These are phyloP conservation scores for Ophiostoma himal-ulmi DNA, from an alignment of 2,329 filamentous ascomycete species.

Conservation along the genomic window DNA sequence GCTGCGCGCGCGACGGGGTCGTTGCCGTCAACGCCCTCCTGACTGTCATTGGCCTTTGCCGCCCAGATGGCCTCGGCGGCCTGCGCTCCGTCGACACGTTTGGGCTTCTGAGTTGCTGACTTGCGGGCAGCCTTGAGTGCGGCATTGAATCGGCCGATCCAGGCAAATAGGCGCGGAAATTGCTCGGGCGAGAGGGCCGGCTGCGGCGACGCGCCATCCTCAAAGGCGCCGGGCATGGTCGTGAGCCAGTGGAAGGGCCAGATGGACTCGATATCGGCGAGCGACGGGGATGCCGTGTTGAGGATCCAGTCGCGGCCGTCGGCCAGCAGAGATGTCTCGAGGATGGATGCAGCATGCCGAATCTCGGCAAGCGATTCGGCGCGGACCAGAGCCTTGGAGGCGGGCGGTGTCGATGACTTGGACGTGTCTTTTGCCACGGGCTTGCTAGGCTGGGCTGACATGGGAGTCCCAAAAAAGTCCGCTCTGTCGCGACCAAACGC, in stretches of 20 bases:
- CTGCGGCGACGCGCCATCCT: conserved; percentile 27
- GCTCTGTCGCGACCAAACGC: conserved; percentile 54
- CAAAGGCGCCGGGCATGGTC: conserved; percentile 50
- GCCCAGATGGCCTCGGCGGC: conserved; percentile 44
- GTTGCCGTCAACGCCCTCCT: conserved; percentile 37
- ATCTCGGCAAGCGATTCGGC: conserved; percentile 54
- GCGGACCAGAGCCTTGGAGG: conserved; percentile 29
- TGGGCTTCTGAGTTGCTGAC: conserved; percentile 19
- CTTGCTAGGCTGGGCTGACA: not conserved
- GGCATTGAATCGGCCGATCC: conserved; percentile 56
- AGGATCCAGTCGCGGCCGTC: conserved; percentile 64
- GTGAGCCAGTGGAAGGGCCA: conserved; percentile 64
- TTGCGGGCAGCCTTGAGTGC: conserved; percentile 41
- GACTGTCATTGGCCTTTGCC: conserved; percentile 42
- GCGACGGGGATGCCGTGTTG: conserved; percentile 42
- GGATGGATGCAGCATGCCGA: conserved; percentile 46
- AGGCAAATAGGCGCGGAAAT: conserved; percentile 58
- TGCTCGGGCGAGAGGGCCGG: conserved; percentile 41
- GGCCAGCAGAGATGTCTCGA: conserved; percentile 57
- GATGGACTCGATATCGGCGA: conserved; percentile 64
- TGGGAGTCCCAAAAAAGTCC: conserved; percentile 32
- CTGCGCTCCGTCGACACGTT: conserved; percentile 47
- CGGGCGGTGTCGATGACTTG: not conserved
- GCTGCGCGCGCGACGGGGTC: conserved; percentile 45
- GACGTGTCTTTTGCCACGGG: not conserved